Evolutionary conservation across 768 basidiomycete genomes (phyloP).

Genomic region (Mycena alexandri): DNA sequence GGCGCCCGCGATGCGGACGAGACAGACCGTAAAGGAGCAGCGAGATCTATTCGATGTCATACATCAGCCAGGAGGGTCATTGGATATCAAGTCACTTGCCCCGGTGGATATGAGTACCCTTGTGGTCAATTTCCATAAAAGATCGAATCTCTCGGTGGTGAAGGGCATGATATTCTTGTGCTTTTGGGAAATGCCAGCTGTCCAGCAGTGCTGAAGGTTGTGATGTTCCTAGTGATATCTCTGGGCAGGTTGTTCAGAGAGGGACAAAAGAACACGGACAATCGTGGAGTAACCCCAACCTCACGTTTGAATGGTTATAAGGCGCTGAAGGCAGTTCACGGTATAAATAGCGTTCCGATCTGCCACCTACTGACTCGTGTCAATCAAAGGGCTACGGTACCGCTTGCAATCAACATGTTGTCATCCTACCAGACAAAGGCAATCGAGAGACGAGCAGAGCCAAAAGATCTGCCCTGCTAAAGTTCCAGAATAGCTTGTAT

Average conservation of each 20-base stretch:
- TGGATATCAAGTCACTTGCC: neutral
- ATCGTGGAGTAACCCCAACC: neutral
- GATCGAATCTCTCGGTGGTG: neutral
- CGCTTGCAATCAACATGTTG: neutral
- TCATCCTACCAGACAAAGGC: neutral
- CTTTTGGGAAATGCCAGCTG: neutral
- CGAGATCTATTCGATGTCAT: neutral
- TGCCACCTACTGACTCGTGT: neutral
- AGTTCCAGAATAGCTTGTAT: neutral
- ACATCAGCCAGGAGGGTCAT: neutral
- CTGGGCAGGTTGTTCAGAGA: neutral
- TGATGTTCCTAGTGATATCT: neutral
- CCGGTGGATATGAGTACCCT: neutral
- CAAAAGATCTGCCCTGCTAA: conserved; percentile 1
- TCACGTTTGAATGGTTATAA: conserved; percentile 1
- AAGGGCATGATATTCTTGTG: neutral
- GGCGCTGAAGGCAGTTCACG: conserved; percentile 1
- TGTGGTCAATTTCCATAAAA: neutral
- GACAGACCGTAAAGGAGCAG: neutral
- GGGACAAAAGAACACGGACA: neutral
- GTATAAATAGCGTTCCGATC: neutral
- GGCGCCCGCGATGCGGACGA: neutral
- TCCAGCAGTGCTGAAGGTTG: neutral
- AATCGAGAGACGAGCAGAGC: neutral
- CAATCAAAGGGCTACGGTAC: neutral